Conservation (phyloP, 2,329 filamentous ascomycete species). For the Sordariomycetes sp. region DNA sequence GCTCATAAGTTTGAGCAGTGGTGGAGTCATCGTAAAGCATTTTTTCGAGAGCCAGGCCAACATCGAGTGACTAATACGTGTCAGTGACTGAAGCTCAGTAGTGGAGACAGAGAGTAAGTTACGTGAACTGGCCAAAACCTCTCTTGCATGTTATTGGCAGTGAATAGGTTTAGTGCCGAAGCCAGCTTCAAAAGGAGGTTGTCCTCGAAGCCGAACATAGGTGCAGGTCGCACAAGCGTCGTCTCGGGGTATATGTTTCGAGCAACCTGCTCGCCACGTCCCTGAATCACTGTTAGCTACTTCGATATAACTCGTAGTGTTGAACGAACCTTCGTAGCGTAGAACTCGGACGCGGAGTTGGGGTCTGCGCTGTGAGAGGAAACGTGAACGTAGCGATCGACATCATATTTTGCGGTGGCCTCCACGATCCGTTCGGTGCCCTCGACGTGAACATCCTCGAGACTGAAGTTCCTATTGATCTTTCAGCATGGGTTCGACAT, state of each 20-base stretch:
- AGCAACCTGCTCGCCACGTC: constrained; percentile 70
- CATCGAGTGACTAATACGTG: constrained; percentile 65
- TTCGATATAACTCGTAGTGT: not conserved
- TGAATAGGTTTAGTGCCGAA: constrained; percentile 70
- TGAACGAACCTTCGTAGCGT: constrained; percentile 65
- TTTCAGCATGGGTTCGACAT: constrained; percentile 9
- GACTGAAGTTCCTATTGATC: constrained; percentile 73
- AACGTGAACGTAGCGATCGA: constrained; percentile 93
- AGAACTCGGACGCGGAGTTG: constrained; percentile 80
- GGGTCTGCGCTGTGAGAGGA: constrained; percentile 86
- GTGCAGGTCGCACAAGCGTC: constrained; percentile 89
- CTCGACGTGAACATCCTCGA: constrained; percentile 89
- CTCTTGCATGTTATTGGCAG: constrained; percentile 89
- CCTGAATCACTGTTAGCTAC: constrained; percentile 32
- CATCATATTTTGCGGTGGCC: constrained; percentile 93
- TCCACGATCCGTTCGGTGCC: constrained; percentile 87
- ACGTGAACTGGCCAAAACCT: constrained; percentile 87
- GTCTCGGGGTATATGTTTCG: constrained; percentile 92
- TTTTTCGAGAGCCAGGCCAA: constrained; percentile 77
- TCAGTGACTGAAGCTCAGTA: not conserved
- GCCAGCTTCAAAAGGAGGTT: constrained; percentile 82
- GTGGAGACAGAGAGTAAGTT: constrained; percentile 19
- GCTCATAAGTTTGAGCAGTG: constrained; percentile 82
- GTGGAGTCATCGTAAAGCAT: constrained; percentile 91
- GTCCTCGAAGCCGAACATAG: constrained; percentile 93